phyloP scores from a whole-genome alignment of 306 rosid genomes.

The Pachyrhizus erosus region DNA sequence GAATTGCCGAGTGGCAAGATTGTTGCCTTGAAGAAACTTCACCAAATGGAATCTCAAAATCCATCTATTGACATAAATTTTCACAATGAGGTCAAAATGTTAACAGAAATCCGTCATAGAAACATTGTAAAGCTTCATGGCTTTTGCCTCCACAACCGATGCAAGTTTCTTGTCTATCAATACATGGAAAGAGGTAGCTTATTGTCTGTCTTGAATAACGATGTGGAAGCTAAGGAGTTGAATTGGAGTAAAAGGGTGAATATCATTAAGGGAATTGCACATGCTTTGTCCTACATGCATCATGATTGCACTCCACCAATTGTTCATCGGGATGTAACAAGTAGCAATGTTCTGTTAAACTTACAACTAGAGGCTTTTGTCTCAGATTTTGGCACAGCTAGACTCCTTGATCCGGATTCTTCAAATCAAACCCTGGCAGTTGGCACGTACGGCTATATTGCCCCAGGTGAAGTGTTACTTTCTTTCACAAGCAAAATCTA shows the following conservation, averaged over 20 bases:
- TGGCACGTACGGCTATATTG: constrained; percentile 30
- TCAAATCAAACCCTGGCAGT: constrained; percentile 13
- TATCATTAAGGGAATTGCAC: constrained; percentile 1
- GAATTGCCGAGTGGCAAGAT: neutral
- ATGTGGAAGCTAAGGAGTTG: constrained; percentile 17
- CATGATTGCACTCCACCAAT: constrained; percentile 26
- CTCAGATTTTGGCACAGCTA: constrained; percentile 23
- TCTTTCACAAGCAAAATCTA: neutral
- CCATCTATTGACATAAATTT: constrained; percentile 14
- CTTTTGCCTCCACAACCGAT: constrained; percentile 16
- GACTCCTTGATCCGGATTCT: constrained; percentile 22
- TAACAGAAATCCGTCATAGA: neutral
- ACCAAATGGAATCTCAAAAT: constrained; percentile 12
- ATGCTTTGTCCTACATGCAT: constrained; percentile 38
- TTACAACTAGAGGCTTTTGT: constrained; percentile 3
- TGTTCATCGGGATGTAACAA: constrained; percentile 29
- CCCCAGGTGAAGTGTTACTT: neutral
- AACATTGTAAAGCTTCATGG: constrained; percentile 39
- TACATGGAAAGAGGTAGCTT: constrained; percentile 42
- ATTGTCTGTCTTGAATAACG: neutral
- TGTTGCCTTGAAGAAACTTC: constrained; percentile 45
- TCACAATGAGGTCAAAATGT: constrained; percentile 15
- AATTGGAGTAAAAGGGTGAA: constrained; percentile 28
- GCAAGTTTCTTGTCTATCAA: constrained; percentile 40
- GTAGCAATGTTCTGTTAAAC: constrained; percentile 33